These are phyloP conservation scores for Rosa multiflora DNA, from an alignment of 306 rosid species.

Conservation along the genomic window DNA sequence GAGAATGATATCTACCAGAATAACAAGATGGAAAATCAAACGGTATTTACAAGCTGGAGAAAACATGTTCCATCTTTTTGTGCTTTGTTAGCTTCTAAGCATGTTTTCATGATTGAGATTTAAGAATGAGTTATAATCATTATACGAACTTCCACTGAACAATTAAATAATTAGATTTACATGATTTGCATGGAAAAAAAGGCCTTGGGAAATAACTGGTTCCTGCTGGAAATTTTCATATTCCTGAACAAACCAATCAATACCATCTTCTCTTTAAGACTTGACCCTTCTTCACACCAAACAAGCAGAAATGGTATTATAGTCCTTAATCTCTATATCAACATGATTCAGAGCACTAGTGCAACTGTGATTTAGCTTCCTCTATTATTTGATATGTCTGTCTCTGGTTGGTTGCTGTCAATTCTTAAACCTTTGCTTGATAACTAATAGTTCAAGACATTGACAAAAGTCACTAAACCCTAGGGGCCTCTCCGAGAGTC, in stretches of 20 bases:
- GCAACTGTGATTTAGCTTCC: not conserved
- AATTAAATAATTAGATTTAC: conserved; percentile 29
- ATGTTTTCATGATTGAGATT: conserved; percentile 66
- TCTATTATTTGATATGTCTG: not conserved
- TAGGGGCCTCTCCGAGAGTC: not conserved
- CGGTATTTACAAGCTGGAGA: conserved; percentile 11
- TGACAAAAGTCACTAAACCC: not conserved
- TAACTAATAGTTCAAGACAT: not conserved
- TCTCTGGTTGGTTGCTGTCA: not conserved
- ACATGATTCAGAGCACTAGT: not conserved
- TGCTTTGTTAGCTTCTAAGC: conserved; percentile 79
- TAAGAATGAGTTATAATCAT: conserved; percentile 34
- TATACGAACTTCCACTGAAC: conserved; percentile 33
- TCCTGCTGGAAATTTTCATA: not conserved
- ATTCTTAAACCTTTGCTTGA: not conserved
- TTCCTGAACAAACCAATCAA: not conserved
- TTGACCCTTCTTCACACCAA: not conserved
- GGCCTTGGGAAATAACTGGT: not conserved
- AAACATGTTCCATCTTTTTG: conserved; percentile 12
- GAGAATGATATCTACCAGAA: not conserved
- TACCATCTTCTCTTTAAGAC: not conserved
- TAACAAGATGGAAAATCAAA: conserved; percentile 9
- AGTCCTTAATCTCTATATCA: not conserved
- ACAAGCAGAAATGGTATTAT: not conserved
- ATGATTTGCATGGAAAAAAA: not conserved